Percentiles rank a stretch among this genome's conserved stretches.
Conservation (phyloP, 176 grass and related monocot genomes). For the Thalia dealbata region DNA sequence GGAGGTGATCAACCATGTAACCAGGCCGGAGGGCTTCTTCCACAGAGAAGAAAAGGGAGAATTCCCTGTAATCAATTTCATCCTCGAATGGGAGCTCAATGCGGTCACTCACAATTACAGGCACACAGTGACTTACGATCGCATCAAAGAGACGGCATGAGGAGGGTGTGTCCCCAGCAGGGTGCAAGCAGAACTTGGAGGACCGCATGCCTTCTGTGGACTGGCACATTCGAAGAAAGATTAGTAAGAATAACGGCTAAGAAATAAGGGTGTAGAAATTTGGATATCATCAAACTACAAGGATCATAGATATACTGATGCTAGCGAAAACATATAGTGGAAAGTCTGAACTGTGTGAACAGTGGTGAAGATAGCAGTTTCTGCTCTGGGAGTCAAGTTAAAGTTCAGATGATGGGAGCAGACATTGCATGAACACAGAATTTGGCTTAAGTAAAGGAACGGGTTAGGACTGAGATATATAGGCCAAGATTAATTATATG, state of each 20-base stretch:
- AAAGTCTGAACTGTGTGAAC: neutral
- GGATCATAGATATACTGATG: neutral
- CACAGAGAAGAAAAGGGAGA: slow-evolving; percentile 85
- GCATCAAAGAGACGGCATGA: slow-evolving; percentile 92
- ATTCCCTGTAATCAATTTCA: slow-evolving; percentile 75
- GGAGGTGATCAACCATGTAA: slow-evolving; percentile 60
- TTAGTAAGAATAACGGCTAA: slow-evolving; percentile 3
- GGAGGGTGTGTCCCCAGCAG: slow-evolving; percentile 82
- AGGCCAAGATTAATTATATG: too few relatives aligned
- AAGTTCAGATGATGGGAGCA: neutral
- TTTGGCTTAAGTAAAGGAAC: neutral
- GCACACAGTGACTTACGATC: slow-evolving; percentile 82
- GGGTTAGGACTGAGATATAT: too few relatives aligned
- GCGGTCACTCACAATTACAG: slow-evolving; percentile 70
- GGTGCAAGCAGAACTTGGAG: slow-evolving; percentile 83
- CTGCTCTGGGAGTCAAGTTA: neutral
- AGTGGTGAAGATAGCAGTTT: neutral
- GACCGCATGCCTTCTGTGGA: slow-evolving; percentile 65
- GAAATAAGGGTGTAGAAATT: neutral
- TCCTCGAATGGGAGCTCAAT: slow-evolving; percentile 98
- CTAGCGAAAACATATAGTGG: neutral
- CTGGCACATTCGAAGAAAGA: slow-evolving; percentile 30
- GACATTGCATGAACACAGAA: neutral
- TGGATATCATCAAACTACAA: neutral
- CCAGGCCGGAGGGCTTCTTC: slow-evolving; percentile 59